phyloP scores from a whole-genome alignment of 2,329 filamentous ascomycete genomes.

The Ramularia endophylla region DNA sequence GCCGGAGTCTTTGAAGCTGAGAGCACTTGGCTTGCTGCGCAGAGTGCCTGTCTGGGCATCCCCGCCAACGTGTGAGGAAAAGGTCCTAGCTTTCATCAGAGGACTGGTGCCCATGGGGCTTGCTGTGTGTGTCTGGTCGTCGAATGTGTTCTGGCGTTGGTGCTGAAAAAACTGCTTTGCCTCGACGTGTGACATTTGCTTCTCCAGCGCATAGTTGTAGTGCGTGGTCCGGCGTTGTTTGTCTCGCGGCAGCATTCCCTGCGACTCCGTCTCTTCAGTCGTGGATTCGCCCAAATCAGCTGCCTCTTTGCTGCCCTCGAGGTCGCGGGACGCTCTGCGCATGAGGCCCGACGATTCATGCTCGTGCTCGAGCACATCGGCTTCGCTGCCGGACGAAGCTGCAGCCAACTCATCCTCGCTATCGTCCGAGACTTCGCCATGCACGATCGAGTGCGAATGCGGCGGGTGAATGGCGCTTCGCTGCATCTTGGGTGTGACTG shows the following conservation, averaged over 20 bases:
- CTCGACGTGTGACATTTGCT: conserved; percentile 88
- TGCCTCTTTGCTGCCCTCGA: conserved; percentile 14
- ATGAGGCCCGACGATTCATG: conserved; percentile 25
- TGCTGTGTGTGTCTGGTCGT: conserved; percentile 29
- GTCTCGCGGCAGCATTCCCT: conserved; percentile 42
- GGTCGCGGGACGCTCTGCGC: conserved; percentile 21
- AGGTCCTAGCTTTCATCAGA: conserved; percentile 39
- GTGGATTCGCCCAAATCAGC: conserved; percentile 10
- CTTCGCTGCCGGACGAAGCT: conserved; percentile 16
- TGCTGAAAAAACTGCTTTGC: conserved; percentile 95
- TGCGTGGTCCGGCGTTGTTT: conserved; percentile 69
- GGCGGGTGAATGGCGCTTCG: conserved; percentile 24
- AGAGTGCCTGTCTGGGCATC: conserved; percentile 38
- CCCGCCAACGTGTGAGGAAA: conserved; percentile 35
- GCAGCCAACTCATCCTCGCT: conserved; percentile 20
- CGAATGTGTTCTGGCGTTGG: conserved; percentile 61
- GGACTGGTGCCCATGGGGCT: conserved; percentile 29
- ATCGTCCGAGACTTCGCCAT: conserved; percentile 22
- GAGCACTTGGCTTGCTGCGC: conserved; percentile 35
- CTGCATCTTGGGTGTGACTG: conserved; percentile 22
- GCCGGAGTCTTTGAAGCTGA: conserved; percentile 9
- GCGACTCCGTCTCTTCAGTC: conserved; percentile 20
- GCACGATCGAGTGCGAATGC: conserved; percentile 21
- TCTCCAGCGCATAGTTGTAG: conserved; percentile 90
- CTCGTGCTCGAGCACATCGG: conserved; percentile 10